Evolutionary conservation across 208 protist genomes (phyloP), one percentile per base, ranked within the genome.

Genomic region (Leishmania arabica): DNA sequence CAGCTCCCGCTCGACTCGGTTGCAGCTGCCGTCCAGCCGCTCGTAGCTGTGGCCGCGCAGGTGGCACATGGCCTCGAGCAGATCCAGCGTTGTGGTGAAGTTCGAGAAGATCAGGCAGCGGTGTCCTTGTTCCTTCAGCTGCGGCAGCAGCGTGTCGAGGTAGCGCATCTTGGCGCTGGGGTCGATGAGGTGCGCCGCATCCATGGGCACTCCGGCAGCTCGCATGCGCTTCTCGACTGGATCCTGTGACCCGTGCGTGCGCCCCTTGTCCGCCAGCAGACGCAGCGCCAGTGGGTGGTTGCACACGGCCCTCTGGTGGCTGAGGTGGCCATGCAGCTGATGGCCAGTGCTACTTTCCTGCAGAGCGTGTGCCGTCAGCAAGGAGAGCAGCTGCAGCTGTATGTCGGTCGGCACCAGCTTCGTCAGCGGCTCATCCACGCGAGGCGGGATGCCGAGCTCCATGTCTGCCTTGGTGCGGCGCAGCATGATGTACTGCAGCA

Each of bases 401-500:
- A 92, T 84, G 84, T 86, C 94, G 17, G 93, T 96, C 27, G 93
- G 92, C 37, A 80, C 66, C 60, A 98, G 78, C 84, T 90, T 87
- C 64, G 86, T 87, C 31, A 91, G 64, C 17, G 93, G 95, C 76
- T 95, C 89, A 68, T 98, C 99, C 37, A 99, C 90, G 81, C 99
- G 99, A 4, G 97, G 96, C 49, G 99, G 98, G 70, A 99, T 98
- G 77, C 90, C 95, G 64, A 99, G 98, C 79, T 99, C 99, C 49
- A 99, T 96, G 49, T 98, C 93, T 31, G 91, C 90, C 82, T 99
- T 99, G 49, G 98, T 97, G 81, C 99, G 93, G 31, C 99, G 97
- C 60, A 99, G 91, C 92, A 99, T 92, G 77, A 99, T 92, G 45
- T 92, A 95, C 76, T 89, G 86, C 15, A 99, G 88, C 42, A 97